These are phyloP conservation scores for Trichoderma hamatum DNA, from an alignment of 2,329 filamentous ascomycete species.

Conservation along the genomic window DNA sequence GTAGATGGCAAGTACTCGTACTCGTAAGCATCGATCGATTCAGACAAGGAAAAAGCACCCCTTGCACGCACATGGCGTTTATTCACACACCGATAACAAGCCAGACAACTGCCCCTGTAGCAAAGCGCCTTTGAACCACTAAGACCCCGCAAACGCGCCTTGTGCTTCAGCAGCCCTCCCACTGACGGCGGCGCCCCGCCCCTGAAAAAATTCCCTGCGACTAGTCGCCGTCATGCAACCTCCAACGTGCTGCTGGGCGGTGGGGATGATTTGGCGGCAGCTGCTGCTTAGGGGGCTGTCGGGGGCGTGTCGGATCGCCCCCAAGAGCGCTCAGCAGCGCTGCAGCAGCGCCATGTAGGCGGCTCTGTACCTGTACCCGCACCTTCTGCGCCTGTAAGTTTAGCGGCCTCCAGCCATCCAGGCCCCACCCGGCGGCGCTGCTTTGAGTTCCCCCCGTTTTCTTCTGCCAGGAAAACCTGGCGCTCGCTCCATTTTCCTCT, in stretches of 20 bases:
- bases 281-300: background rate
- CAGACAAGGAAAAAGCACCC: background rate
- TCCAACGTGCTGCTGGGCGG: slow-evolving; percentile 18
- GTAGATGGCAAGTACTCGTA: background rate
- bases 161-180: slow-evolving; percentile 36
- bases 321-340: background rate
- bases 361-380: slow-evolving; percentile 4
- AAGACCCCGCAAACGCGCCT: slow-evolving; percentile 37
- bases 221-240: slow-evolving; percentile 22
- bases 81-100: background rate
- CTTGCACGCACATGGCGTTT: background rate
- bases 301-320: background rate
- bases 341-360: background rate
- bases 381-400: background rate
- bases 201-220: slow-evolving; percentile 13
- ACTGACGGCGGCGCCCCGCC: slow-evolving; percentile 25
- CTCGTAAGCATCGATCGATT: background rate
- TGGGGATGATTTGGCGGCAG: slow-evolving; percentile 19
- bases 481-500: slow-evolving; percentile 20
- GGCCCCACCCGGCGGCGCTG: slow-evolving; percentile 6
- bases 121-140: slow-evolving; percentile 33
- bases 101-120: background rate
- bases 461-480: slow-evolving; percentile 21
- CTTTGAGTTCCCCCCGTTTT: slow-evolving; percentile 15
- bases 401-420: background rate